phyloP scores from a whole-genome alignment of 2,329 filamentous ascomycete genomes.

The Botrytis sinoallii region DNA sequence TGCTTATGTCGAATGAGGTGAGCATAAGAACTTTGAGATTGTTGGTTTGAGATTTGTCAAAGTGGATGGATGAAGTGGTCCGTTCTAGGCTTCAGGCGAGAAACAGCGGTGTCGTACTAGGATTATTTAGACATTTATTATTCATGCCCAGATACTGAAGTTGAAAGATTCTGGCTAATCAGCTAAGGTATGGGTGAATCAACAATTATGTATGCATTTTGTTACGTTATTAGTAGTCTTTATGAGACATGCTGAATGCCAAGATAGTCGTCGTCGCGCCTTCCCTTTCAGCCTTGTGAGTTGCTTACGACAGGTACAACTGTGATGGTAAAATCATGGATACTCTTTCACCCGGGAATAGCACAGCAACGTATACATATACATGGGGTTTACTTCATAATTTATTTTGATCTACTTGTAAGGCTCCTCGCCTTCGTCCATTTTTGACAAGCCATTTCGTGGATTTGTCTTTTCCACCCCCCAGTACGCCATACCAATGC shows the following conservation, averaged over 20 bases:
- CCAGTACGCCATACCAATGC: constrained; percentile 28
- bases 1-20: background rate
- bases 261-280: background rate
- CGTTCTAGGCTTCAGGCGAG: constrained; percentile 19
- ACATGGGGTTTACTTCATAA: constrained; percentile 12
- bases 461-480: constrained; percentile 15
- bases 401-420: constrained; percentile 17
- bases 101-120: constrained; percentile 17
- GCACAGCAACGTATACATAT: background rate
- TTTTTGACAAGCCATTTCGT: constrained; percentile 16
- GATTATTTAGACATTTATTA: constrained; percentile 12
- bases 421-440: constrained; percentile 17
- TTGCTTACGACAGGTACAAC: background rate
- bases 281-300: constrained; percentile 10
- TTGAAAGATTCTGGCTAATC: background rate
- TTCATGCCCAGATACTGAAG: background rate
- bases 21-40: constrained; percentile 9
- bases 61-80: constrained; percentile 18
- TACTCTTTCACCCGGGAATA: background rate
- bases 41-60: constrained; percentile 14
- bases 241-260: background rate
- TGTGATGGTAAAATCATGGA: background rate
- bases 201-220: background rate
- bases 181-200: background rate
- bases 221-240: constrained; percentile 1